phyloP scores from a whole-genome alignment of 306 rosid genomes.

The Vigna mungo region DNA sequence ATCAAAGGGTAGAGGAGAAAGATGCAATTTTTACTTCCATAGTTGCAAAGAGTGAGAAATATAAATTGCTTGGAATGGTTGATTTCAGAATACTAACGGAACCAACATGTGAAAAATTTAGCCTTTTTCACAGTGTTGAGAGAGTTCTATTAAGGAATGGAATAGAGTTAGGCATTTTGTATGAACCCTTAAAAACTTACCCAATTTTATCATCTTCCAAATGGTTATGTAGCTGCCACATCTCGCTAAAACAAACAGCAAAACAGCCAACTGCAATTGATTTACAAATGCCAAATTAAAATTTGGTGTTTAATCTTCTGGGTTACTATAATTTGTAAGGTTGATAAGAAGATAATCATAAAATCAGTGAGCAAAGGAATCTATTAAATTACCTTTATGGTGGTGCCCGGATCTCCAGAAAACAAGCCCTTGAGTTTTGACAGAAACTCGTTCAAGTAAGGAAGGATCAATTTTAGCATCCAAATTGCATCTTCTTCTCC shows the following conservation, averaged over 20 bases:
- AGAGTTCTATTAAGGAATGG: not conserved
- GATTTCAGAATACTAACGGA: no score
- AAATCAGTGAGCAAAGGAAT: not conserved
- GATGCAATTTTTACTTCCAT: conserved; percentile 29
- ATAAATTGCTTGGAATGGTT: not conserved
- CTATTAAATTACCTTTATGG: conserved; percentile 70
- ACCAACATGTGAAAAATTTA: no score
- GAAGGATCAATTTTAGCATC: conserved; percentile 72
- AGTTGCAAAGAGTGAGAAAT: conserved; percentile 21
- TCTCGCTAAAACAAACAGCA: conserved; percentile 89
- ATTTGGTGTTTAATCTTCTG: not conserved
- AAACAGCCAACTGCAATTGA: conserved; percentile 73
- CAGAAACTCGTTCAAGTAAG: conserved; percentile 76
- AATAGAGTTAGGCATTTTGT: not conserved
- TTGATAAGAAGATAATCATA: not conserved
- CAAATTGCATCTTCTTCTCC: conserved; percentile 90
- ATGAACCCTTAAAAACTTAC: conserved; percentile 45
- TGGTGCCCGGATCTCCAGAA: conserved; percentile 88
- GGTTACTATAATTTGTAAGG: not conserved
- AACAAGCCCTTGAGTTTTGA: conserved; percentile 79
- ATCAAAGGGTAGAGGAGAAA: not conserved
- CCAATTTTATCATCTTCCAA: conserved; percentile 80
- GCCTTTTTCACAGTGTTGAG: not conserved
- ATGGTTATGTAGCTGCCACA: conserved; percentile 86
- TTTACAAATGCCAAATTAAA: conserved; percentile 28